phyloP scores from a whole-genome alignment of 768 basidiomycete species.

The Phanerochaete sordida region DNA sequence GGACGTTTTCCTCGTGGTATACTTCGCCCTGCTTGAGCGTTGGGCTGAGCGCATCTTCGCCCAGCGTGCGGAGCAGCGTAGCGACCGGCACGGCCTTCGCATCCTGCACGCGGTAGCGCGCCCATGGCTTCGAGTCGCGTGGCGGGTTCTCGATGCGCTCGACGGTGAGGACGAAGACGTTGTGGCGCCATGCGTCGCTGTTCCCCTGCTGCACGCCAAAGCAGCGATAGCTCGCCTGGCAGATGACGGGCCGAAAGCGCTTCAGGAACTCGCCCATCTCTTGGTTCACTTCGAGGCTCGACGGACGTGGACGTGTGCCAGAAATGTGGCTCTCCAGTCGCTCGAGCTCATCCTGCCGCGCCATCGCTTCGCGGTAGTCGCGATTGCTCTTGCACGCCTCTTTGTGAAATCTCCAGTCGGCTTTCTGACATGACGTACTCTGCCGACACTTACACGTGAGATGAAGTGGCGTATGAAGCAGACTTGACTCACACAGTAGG shows the following conservation, averaged over 20 bases:
- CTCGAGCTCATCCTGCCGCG: not conserved
- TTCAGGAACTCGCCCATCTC: slow-evolving; percentile 1
- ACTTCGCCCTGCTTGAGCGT: slow-evolving; percentile 5
- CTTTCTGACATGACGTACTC: slow-evolving; percentile 4
- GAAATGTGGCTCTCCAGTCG: not conserved
- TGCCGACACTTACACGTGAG: not conserved
- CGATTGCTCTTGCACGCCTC: slow-evolving; percentile 2
- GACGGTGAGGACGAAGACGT: slow-evolving; percentile 1
- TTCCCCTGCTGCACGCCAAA: not conserved
- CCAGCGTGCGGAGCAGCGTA: not conserved
- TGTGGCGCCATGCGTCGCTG: not conserved
- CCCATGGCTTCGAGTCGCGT: not conserved
- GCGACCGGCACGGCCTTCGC: slow-evolving; percentile 1
- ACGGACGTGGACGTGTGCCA: not conserved
- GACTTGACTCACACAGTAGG: slow-evolving; percentile 1
- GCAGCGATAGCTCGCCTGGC: not conserved
- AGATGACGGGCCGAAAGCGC: slow-evolving; percentile 2
- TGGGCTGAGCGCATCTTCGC: not conserved
- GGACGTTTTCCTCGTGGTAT: slow-evolving; percentile 7
- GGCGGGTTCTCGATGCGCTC: not conserved
- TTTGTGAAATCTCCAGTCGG: slow-evolving; percentile 6
- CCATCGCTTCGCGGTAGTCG: not conserved
- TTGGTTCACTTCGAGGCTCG: not conserved
- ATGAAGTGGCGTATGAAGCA: not conserved
- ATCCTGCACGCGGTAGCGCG: slow-evolving; percentile 1